Evolutionary conservation across 352 stramenopile species (phyloP).

Genomic region (Pythium pyrilobum): DNA sequence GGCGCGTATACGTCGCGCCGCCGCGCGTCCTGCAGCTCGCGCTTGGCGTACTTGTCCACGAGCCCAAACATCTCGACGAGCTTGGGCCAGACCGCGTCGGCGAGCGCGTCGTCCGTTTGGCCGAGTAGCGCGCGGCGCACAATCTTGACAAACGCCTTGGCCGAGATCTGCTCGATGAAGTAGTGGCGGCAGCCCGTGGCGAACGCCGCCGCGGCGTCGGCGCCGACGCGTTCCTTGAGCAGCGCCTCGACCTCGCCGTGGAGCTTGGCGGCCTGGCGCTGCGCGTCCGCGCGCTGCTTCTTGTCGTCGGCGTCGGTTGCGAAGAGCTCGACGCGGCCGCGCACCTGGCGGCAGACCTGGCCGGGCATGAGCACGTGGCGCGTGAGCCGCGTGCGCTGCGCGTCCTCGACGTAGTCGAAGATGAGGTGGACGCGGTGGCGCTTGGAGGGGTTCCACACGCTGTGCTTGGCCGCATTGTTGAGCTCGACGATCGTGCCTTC

Average conservation of each 20-base stretch:
- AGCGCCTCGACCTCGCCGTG: slow-evolving; percentile 25
- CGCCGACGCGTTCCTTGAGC: slow-evolving; percentile 16
- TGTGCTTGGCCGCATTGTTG: slow-evolving; percentile 96
- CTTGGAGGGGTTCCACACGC: slow-evolving; percentile 81
- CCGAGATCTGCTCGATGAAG: slow-evolving; percentile 58
- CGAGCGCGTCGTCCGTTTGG: slow-evolving; percentile 12
- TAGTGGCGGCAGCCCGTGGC: slow-evolving; percentile 40
- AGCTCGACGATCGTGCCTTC: slow-evolving; percentile 94
- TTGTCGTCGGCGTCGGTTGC: slow-evolving; percentile 23
- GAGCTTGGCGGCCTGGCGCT: slow-evolving; percentile 23
- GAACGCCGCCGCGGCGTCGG: slow-evolving; percentile 17
- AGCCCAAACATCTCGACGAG: slow-evolving; percentile 39
- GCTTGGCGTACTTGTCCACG: slow-evolving; percentile 31
- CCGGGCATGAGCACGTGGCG: slow-evolving; percentile 29
- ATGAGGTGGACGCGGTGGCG: slow-evolving; percentile 94
- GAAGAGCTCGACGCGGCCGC: slow-evolving; percentile 42
- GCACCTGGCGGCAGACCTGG: slow-evolving; percentile 45
- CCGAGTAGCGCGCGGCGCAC: slow-evolving; percentile 17
- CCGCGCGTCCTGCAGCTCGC: slow-evolving; percentile 23
- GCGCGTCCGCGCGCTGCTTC: slow-evolving; percentile 14
- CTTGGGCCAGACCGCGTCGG: slow-evolving; percentile 21
- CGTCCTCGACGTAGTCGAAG: slow-evolving; percentile 92
- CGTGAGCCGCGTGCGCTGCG: slow-evolving; percentile 15
- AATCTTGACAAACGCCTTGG: slow-evolving; percentile 29
- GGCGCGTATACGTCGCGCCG: slow-evolving; percentile 24